Conservation (phyloP, 139 green algal genomes). For the Picochlorum sp. region DNA sequence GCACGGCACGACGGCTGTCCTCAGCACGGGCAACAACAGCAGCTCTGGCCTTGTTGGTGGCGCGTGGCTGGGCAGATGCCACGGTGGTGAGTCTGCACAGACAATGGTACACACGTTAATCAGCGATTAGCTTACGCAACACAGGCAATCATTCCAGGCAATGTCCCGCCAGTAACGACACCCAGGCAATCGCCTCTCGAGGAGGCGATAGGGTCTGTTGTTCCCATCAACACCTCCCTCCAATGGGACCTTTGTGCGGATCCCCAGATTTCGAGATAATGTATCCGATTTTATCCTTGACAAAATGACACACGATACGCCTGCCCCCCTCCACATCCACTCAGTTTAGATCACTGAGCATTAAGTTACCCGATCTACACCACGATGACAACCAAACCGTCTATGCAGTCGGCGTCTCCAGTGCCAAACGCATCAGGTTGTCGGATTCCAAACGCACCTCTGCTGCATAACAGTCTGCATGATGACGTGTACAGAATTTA, state of each 20-base stretch:
- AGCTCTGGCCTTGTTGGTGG: background rate
- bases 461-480: slow-evolving; percentile 29
- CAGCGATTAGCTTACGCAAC: no score
- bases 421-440: background rate
- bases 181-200: no score
- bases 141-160: no score
- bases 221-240: no score
- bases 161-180: no score
- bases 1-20: slow-evolving; percentile 47
- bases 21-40: slow-evolving; percentile 20
- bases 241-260: background rate
- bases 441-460: slow-evolving; percentile 12
- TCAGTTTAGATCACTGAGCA: no score
- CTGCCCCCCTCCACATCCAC: background rate
- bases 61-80: slow-evolving; percentile 5
- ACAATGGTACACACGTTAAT: background rate
- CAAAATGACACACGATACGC: no score
- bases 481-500: background rate
- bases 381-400: no score
- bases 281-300: slow-evolving; percentile 2
- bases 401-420: background rate
- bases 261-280: slow-evolving; percentile 15
- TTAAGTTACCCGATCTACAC: no score
- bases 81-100: slow-evolving; percentile 3
- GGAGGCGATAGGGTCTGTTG: no score